Conservation (phyloP, 2,329 filamentous ascomycete genomes). For the Aspergillus ochraceoroseus region DNA sequence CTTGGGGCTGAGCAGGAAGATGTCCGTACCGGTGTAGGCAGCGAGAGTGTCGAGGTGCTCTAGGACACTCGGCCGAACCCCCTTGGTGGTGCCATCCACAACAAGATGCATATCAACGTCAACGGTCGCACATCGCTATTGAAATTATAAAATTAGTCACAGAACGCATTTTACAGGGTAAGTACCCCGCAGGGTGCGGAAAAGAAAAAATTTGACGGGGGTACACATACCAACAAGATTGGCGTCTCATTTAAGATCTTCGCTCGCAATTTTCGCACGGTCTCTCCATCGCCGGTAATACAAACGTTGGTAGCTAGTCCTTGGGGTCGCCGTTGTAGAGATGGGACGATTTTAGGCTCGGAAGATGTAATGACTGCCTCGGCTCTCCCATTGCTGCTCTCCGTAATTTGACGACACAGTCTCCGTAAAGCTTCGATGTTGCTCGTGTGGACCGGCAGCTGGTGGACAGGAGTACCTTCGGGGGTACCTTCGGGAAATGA, state of each 20-base stretch:
- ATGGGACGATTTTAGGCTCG: conserved; percentile 62
- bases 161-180: background rate
- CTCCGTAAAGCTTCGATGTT: conserved; percentile 75
- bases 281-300: conserved; percentile 78
- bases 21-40: conserved; percentile 85
- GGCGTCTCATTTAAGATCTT: conserved; percentile 88
- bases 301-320: conserved; percentile 79
- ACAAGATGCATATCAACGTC: conserved; percentile 90
- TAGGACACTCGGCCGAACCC: conserved; percentile 69
- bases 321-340: conserved; percentile 47
- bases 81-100: conserved; percentile 64
- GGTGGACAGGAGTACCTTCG: conserved; percentile 77
- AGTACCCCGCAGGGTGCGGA: background rate
- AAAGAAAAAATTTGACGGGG: conserved; percentile 16
- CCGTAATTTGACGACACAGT: conserved; percentile 76
- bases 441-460: conserved; percentile 84
- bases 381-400: conserved; percentile 62
- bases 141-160: conserved; percentile 22
- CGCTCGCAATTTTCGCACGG: conserved; percentile 83
- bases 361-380: conserved; percentile 81
- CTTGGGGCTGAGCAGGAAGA: conserved; percentile 91
- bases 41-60: conserved; percentile 84
- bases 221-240: conserved; percentile 71
- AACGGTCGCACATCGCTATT: conserved; percentile 82
- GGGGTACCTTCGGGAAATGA: conserved; percentile 83